Evolutionary conservation across 2,329 filamentous ascomycete species (phyloP), one percentile per base, ranked within the genome.

Genomic region (Cercospora nicotianae): DNA sequence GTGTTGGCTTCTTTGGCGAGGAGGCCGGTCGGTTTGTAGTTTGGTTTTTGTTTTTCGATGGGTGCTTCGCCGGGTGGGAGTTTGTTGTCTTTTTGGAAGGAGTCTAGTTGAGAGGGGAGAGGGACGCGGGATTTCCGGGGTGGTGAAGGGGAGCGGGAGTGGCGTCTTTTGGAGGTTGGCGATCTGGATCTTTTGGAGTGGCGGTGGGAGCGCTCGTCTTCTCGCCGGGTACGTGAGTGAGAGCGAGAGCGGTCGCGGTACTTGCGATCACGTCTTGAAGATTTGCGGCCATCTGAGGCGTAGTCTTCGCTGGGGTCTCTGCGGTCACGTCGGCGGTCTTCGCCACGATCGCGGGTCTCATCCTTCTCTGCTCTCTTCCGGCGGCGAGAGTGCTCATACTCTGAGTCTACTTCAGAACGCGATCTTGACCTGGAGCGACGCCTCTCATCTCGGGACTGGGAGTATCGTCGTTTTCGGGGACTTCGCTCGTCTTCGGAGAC

Each of bases 1-100:
- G 88, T 88, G 78, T 99, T 98, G 62, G 93, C 93, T 71, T 93
- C 93, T 55, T 93, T 92, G 2, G 95, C 95, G 18, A 99, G 85
- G 7, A 91, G 84, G 30, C 95, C 95, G 0, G 93, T 93, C 36
- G 85, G 87, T 20, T 86, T 87, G 79, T 91, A 96, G 80, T 97
- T 99, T 48, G 94, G 91, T 79, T 93, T 94, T 78, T 98, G 90
- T 76, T 95, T 94, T 67, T 90, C 89, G 3, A 70, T 71, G 23
- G 73, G 68, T 72, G 67, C 77, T 73, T 73, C 77, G 74, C 63
- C 75, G 72, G 60, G 77, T 69, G 60, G 78, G 3, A 71, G 65
- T 2, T 57, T 23, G 59, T 30, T 16, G 10, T 72, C 72, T 30
- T 73, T 74, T 6, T 68, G 74, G 76, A 82, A 84, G 28, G 81